phyloP scores from a whole-genome alignment of 768 basidiomycete genomes.

The Tricholoma furcatifolium region DNA sequence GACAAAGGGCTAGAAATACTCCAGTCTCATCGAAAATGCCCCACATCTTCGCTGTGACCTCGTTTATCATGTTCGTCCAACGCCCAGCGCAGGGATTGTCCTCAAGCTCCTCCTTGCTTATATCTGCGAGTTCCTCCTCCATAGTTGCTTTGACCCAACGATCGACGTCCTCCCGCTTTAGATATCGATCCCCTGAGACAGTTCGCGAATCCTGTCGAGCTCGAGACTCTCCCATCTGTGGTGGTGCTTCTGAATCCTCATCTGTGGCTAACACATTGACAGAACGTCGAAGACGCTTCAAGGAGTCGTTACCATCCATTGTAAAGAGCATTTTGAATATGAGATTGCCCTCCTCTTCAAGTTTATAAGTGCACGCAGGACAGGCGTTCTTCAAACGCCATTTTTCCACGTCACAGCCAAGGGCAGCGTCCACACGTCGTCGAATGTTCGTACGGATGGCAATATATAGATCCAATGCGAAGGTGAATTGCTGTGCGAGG shows the following conservation, averaged over 20 bases:
- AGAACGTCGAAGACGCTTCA: too few relatives aligned
- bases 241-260: conserved; percentile 25
- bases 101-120: neutral
- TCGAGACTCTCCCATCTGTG: conserved; percentile 27
- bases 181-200: too few relatives aligned
- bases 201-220: too few relatives aligned
- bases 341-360: conserved; percentile 21
- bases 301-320: too few relatives aligned
- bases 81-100: conserved; percentile 2
- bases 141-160: neutral
- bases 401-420: conserved; percentile 20
- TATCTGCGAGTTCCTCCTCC: neutral
- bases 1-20: too few relatives aligned
- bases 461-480: conserved; percentile 21
- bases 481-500: conserved; percentile 13
- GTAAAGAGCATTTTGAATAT: too few relatives aligned
- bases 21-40: too few relatives aligned
- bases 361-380: conserved; percentile 24
- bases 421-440: conserved; percentile 13
- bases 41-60: too few relatives aligned
- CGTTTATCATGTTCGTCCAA: too few relatives aligned
- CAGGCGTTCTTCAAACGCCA: too few relatives aligned
- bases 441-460: conserved; percentile 11
- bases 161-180: neutral
- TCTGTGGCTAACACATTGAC: conserved; percentile 25